A percentile compares a stretch with the other conserved stretches of the same genome.
phyloP scores from a whole-genome alignment of 2,329 filamentous ascomycete species.

The Aspergillus caelatus region DNA sequence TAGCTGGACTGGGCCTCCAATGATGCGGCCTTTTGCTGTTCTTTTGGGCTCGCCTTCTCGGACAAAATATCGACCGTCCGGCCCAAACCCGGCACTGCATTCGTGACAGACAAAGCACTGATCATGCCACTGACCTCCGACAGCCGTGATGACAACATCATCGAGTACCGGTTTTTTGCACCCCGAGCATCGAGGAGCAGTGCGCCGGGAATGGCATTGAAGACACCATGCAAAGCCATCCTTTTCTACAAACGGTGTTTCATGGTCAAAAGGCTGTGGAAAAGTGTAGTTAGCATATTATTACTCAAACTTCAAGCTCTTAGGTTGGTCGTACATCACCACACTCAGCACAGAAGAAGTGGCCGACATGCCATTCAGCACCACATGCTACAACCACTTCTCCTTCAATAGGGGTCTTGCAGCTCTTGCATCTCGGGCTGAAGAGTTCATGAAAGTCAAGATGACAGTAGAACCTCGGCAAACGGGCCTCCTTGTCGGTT shows the following conservation, averaged over 20 bases:
- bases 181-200: slow-evolving; percentile 83
- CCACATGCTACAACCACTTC: slow-evolving; percentile 93
- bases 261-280: slow-evolving; percentile 58
- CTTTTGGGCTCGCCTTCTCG: slow-evolving; percentile 54
- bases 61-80: slow-evolving; percentile 66
- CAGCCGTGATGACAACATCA: slow-evolving; percentile 83
- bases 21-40: slow-evolving; percentile 50
- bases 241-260: slow-evolving; percentile 89
- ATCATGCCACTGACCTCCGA: slow-evolving; percentile 92
- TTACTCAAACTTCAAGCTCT: not conserved
- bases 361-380: slow-evolving; percentile 93
- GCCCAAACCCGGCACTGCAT: slow-evolving; percentile 60
- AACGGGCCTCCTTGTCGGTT: slow-evolving; percentile 63
- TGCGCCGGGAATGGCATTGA: slow-evolving; percentile 86
- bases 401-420: slow-evolving; percentile 93
- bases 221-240: slow-evolving; percentile 98
- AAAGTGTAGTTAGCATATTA: slow-evolving; percentile 17
- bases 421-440: slow-evolving; percentile 90
- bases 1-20: slow-evolving; percentile 54
- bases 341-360: slow-evolving; percentile 99
- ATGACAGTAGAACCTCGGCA: slow-evolving; percentile 89
- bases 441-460: slow-evolving; percentile 98
- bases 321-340: slow-evolving; percentile 64
- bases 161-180: slow-evolving; percentile 86
- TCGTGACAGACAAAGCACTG: slow-evolving; percentile 84